phyloP scores from a whole-genome alignment of 352 stramenopile genomes.

The Phytophthora brassicae region DNA sequence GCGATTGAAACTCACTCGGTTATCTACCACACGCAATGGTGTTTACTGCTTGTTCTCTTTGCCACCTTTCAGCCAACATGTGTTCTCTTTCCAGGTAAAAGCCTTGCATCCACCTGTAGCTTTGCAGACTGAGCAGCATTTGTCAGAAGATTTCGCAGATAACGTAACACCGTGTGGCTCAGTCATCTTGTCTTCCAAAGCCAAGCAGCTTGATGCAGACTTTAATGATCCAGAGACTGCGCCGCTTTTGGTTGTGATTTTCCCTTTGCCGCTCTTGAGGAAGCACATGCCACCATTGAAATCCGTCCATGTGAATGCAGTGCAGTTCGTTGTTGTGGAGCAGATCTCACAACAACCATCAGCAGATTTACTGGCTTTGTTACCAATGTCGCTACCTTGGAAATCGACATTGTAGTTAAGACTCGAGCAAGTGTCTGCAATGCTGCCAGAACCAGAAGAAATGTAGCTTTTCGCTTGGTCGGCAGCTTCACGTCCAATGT shows the following conservation, averaged over 20 bases:
- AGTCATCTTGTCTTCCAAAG: slow-evolving; percentile 21
- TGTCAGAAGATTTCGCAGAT: slow-evolving; percentile 20
- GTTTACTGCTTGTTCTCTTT: slow-evolving; percentile 29
- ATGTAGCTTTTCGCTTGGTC: slow-evolving; percentile 44
- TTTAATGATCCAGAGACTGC: slow-evolving; percentile 23
- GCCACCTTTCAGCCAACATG: slow-evolving; percentile 58
- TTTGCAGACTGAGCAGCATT: slow-evolving; percentile 40
- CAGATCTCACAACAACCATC: slow-evolving; percentile 46
- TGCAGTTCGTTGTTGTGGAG: slow-evolving; percentile 24
- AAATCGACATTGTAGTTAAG: slow-evolving; percentile 49
- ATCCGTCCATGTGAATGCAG: slow-evolving; percentile 51
- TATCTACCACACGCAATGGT: slow-evolving; percentile 2
- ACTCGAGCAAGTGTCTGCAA: slow-evolving; percentile 20
- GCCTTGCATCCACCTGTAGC: slow-evolving; percentile 36
- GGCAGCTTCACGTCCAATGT: slow-evolving; percentile 59
- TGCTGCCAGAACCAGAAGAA: slow-evolving; percentile 4
- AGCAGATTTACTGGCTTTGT: slow-evolving; percentile 23
- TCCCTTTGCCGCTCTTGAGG: slow-evolving; percentile 48
- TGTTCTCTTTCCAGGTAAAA: slow-evolving; percentile 56
- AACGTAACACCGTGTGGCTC: slow-evolving; percentile 27
- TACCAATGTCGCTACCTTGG: slow-evolving; percentile 42
- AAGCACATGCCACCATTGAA: slow-evolving; percentile 53
- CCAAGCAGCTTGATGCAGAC: slow-evolving; percentile 11
- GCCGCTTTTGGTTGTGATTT: slow-evolving; percentile 11
- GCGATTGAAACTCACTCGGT: slow-evolving; percentile 24